Conservation (phyloP, 345 rosid species). For the Iberis pinnata region DNA sequence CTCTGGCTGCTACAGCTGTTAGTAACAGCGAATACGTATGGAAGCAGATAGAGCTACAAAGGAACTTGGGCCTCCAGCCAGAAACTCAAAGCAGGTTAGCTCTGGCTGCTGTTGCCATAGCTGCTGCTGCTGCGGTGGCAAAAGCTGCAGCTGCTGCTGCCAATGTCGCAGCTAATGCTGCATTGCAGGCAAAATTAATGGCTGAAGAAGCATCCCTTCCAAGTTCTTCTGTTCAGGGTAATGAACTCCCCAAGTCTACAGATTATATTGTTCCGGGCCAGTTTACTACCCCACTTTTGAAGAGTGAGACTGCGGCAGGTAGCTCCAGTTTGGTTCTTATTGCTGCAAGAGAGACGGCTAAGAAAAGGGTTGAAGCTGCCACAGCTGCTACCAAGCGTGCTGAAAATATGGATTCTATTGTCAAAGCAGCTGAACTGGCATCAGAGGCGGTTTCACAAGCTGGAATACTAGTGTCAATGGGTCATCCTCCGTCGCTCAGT, state of each 20-base stretch:
- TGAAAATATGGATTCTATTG: conserved; percentile 83
- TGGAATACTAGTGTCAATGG: conserved; percentile 84
- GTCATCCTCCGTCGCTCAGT: conserved; percentile 53
- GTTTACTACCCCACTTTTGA: conserved; percentile 51
- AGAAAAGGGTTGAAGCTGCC: conserved; percentile 77
- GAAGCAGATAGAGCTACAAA: conserved; percentile 61
- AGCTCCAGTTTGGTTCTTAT: conserved; percentile 55
- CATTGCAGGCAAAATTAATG: conserved; percentile 86
- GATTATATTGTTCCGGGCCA: conserved; percentile 32
- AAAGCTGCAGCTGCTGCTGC: conserved; percentile 98
- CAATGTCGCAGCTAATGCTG: conserved; percentile 87
- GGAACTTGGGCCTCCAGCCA: conserved; percentile 41
- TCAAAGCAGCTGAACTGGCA: conserved; percentile 94
- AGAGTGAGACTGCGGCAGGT: conserved; percentile 40
- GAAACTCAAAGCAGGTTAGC: conserved; percentile 65
- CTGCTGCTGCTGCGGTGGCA: conserved; percentile 94
- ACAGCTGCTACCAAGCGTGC: conserved; percentile 87
- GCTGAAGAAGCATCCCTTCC: conserved; percentile 74
- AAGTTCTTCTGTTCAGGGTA: conserved; percentile 31
- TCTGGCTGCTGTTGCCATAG: conserved; percentile 79
- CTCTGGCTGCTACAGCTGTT: conserved; percentile 71
- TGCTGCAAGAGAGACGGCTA: conserved; percentile 81
- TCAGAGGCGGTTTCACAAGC: conserved; percentile 93
- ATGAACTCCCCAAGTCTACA: conserved; percentile 29
- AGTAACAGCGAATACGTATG: conserved; percentile 60